Percentiles rank a stretch among this genome's conserved stretches.
Conservation (phyloP, 371 early-diverging fungal genomes). For the Umbelopsis sp. region DNA sequence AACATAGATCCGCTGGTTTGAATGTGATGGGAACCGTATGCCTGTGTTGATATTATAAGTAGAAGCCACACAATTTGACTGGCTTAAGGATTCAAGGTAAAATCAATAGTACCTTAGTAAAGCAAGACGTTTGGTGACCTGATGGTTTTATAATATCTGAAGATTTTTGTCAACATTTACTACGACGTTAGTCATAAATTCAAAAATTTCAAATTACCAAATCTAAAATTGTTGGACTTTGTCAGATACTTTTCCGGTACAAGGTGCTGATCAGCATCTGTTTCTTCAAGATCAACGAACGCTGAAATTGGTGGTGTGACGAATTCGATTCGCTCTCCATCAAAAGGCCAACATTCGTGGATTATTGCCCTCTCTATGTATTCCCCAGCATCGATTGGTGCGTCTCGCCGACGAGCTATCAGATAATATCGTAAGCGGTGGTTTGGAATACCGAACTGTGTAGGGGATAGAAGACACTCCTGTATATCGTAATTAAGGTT, state of each 20-base stretch:
- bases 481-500: constrained; percentile 65
- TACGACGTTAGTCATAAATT: background rate
- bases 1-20: constrained; percentile 70
- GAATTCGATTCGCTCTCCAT: constrained; percentile 30
- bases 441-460: constrained; percentile 74
- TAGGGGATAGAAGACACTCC: constrained; percentile 69
- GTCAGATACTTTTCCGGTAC: constrained; percentile 69
- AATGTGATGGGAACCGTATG: constrained; percentile 72
- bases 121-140: constrained; percentile 61
- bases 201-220: constrained; percentile 49
- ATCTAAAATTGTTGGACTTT: constrained; percentile 68
- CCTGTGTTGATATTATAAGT: constrained; percentile 30
- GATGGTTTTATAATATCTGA: constrained; percentile 61
- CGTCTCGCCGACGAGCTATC: constrained; percentile 57
- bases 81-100: constrained; percentile 24
- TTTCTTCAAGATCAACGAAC: constrained; percentile 50
- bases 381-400: constrained; percentile 27
- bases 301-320: constrained; percentile 32
- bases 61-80: constrained; percentile 19
- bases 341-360: constrained; percentile 60
- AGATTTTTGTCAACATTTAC: background rate
- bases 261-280: constrained; percentile 34
- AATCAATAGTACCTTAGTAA: constrained; percentile 62
- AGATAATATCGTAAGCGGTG: constrained; percentile 71
- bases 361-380: constrained; percentile 37